Evolutionary conservation across 139 green algal genomes (phyloP).

Genomic region (Edaphochlamys debaryana): DNA sequence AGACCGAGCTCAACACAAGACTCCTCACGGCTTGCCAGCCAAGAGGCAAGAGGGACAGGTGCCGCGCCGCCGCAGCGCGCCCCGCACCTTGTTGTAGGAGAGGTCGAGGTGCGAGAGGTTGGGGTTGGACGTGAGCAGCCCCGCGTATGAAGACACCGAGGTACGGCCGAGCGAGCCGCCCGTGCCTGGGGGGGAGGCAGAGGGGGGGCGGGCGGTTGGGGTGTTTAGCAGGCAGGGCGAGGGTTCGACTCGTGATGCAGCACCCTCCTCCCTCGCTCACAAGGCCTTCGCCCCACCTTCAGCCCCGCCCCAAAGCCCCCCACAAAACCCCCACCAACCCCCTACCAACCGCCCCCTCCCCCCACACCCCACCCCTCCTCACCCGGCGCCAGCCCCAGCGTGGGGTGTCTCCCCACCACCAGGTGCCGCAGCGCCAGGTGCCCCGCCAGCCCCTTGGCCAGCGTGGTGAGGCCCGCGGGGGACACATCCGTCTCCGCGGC

Average conservation of each 20-base stretch:
- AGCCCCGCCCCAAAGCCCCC: no score
- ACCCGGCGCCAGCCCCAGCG: slow-evolving; percentile 10
- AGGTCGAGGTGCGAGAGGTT: slow-evolving; percentile 24
- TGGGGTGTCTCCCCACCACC: slow-evolving; percentile 10
- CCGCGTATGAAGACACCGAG: slow-evolving; percentile 23
- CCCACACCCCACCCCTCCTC: not conserved
- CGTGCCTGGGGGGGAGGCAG: slow-evolving; percentile 14
- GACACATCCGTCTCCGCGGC: slow-evolving; percentile 31
- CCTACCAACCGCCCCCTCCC: no score
- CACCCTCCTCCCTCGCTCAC: no score
- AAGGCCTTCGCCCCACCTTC: no score
- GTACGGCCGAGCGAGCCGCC: slow-evolving; percentile 26
- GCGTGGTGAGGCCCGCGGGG: not conserved
- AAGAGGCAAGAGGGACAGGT: no score
- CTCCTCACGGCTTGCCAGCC: no score
- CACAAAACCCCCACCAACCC: no score
- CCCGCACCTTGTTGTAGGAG: slow-evolving; percentile 33
- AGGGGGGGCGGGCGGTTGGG: no score
- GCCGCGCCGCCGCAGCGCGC: no score
- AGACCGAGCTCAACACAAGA: no score
- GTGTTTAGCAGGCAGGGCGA: no score
- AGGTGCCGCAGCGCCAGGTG: slow-evolving; percentile 27
- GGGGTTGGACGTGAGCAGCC: slow-evolving; percentile 9
- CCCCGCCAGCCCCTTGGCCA: slow-evolving; percentile 34
- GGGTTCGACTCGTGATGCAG: no score